These are phyloP conservation scores for Scedosporium dehoogii DNA, from an alignment of 2,329 filamentous ascomycete species.

Conservation along the genomic window DNA sequence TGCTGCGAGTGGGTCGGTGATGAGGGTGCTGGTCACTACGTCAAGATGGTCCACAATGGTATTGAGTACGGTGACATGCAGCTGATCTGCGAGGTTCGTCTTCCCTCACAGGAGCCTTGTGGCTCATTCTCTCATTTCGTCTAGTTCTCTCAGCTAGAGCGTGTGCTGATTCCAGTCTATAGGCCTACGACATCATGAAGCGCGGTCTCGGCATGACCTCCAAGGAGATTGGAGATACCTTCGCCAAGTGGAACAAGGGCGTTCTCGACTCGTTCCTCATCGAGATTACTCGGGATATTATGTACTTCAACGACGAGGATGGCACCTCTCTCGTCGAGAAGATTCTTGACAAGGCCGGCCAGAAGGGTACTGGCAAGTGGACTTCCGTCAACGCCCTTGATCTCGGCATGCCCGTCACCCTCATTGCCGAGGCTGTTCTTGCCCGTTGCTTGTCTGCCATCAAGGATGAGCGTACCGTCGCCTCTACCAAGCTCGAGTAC, in stretches of 20 bases:
- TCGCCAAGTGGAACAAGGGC: constrained; percentile 96
- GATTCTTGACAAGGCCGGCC: constrained; percentile 95
- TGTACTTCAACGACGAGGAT: constrained; percentile 97
- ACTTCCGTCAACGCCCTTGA: constrained; percentile 98
- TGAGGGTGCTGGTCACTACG: constrained; percentile 98
- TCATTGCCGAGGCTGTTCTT: constrained; percentile 96
- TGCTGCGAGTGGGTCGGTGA: constrained; percentile 99
- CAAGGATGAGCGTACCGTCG: constrained; percentile 84
- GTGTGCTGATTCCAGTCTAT: constrained; percentile 12
- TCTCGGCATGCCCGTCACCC: constrained; percentile 94
- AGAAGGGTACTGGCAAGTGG: constrained; percentile 99
- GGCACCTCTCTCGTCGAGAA: constrained; percentile 89
- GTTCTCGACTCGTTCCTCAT: constrained; percentile 98
- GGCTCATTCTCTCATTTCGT: too few relatives aligned
- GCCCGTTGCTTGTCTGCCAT: constrained; percentile 87
- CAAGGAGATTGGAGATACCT: constrained; percentile 94
- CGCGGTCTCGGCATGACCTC: constrained; percentile 78
- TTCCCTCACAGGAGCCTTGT: not conserved
- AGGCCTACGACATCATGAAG: constrained; percentile 99
- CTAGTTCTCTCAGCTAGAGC: not conserved
- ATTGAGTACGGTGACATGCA: constrained; percentile 99
- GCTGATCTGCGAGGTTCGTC: constrained; percentile 88
- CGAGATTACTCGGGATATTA: constrained; percentile 96
- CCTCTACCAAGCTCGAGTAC: constrained; percentile 65
- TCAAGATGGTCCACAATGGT: constrained; percentile 99